Evolutionary conservation across 257 asterid genomes (phyloP), one percentile per base, ranked within the genome.

Genomic region (Nicotiana tabacum): DNA sequence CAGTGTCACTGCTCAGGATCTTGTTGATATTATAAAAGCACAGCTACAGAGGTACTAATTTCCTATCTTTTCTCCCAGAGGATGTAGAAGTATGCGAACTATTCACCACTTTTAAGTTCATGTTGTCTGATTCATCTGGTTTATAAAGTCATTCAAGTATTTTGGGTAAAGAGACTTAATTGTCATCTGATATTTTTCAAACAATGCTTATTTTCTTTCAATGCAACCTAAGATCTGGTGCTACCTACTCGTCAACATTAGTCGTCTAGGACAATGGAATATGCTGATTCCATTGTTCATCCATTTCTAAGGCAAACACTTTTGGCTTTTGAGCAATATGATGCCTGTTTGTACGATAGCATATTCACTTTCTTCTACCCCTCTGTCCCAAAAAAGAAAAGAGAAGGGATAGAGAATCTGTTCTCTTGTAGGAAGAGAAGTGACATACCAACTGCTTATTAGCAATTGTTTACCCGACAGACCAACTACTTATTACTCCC

Each of bases 1-100:
- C 90, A 96, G 98, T 87, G 98, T 96, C 78, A 96, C 99, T 30
- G 89, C 97, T 53, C 99, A 96, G 87, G 99, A 96, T 91, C 95
- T 96, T 27, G 98, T 92, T 60, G 98, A 96, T 89, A 93, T 96
- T 82, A 94, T 96, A 88, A 94, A 96, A 89, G 98, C 99, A 21
- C 99, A 94, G 85, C 93, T 92, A 65, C 98, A 94, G 82, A 92
- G 99, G 99, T 96, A 94, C 83, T 11, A 61, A 61, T 83, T 61
- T 64, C 67, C 48, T 18, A 85, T 58, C 80, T 74, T 27, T 72
- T 48, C 9, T 74, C 64, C 80, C 24, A 51, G 9, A 74, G 62
- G 62, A 48, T 48, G 62, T 74, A 46, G 21, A 24, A 48, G 43
- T 51, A 74, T 27, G 80, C 16, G 4, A 48, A 15, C 43, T 74